These are phyloP conservation scores for Acacia crassicarpa DNA, from an alignment of 306 rosid species.

Conservation along the genomic window DNA sequence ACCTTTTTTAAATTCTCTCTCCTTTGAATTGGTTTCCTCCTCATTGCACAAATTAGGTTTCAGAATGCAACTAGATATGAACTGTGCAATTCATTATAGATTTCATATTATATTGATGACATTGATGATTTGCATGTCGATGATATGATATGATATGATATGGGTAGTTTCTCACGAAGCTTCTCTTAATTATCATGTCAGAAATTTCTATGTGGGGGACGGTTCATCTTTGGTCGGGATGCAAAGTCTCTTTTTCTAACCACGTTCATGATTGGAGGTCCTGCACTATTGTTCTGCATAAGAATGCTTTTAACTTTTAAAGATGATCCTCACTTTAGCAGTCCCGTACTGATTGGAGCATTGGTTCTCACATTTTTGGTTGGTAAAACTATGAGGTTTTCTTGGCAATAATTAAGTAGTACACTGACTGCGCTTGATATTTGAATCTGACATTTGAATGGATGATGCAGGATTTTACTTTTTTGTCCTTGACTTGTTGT, in stretches of 20 bases:
- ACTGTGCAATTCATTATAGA: background rate
- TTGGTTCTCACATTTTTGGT: conserved; percentile 78
- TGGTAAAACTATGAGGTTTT: conserved; percentile 45
- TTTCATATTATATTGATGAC: background rate
- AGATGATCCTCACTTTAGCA: conserved; percentile 41
- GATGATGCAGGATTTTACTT: conserved; percentile 65
- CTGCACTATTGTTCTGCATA: conserved; percentile 75
- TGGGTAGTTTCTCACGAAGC: conserved; percentile 9
- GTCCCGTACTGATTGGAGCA: conserved; percentile 61
- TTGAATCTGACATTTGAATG: conserved; percentile 25
- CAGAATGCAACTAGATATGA: background rate
- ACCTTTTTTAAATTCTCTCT: background rate
- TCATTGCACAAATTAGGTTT: background rate
- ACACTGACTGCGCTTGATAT: conserved; percentile 21
- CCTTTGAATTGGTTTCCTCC: background rate
- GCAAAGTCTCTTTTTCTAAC: conserved; percentile 74
- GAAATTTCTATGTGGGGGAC: conserved; percentile 94
- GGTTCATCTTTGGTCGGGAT: conserved; percentile 81
- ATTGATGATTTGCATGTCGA: background rate
- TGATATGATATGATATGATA: background rate
- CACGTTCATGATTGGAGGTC: conserved; percentile 71
- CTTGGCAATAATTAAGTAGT: background rate
- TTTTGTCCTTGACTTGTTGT: conserved; percentile 84
- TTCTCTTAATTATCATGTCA: conserved; percentile 33
- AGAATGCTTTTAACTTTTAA: conserved; percentile 53